A percentile compares a stretch with the other conserved stretches of the same genome.
These are phyloP conservation scores for Trametes maxima DNA, from an alignment of 768 basidiomycete genomes.

Conservation along the genomic window DNA sequence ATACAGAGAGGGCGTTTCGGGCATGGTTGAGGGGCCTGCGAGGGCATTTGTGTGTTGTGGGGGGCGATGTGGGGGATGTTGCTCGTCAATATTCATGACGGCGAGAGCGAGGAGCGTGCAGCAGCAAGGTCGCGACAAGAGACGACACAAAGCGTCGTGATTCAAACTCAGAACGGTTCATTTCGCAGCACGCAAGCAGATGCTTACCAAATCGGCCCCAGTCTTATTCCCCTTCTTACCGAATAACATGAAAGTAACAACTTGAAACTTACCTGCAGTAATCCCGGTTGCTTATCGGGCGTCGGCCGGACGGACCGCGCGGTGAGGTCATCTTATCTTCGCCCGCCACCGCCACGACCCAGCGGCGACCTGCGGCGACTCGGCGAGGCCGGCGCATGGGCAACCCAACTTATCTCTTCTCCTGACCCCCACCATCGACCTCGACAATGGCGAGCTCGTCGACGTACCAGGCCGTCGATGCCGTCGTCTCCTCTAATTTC, in stretches of 20 bases:
- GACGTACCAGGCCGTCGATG: constrained; percentile 29
- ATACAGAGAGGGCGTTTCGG: constrained; percentile 38
- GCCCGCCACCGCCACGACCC: constrained; percentile 5
- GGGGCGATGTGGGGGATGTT: constrained; percentile 11
- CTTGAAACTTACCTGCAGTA: not conserved
- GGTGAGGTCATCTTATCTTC: constrained; percentile 23
- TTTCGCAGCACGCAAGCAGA: not conserved
- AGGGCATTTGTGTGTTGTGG: constrained; percentile 48
- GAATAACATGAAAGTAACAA: not conserved
- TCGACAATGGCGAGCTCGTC: constrained; percentile 18
- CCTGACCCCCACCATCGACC: constrained; percentile 13
- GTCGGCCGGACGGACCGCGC: constrained; percentile 1
- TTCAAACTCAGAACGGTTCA: constrained; percentile 24
- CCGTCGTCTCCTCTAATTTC: constrained; percentile 30
- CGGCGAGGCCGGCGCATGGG: constrained; percentile 4
- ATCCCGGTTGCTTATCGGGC: not conserved
- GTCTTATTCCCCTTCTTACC: not conserved
- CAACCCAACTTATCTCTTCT: not conserved
- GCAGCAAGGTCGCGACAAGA: constrained; percentile 21
- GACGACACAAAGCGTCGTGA: constrained; percentile 14
- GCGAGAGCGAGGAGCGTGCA: constrained; percentile 15
- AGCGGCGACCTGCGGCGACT: not conserved
- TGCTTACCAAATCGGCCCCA: not conserved
- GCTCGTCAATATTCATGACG: constrained; percentile 36
- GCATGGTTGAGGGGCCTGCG: constrained; percentile 59